A percentile compares a stretch with the other conserved stretches of the same genome.
Evolutionary conservation across 768 basidiomycete genomes (phyloP).

Genomic region (Mycena albidolilacea): DNA sequence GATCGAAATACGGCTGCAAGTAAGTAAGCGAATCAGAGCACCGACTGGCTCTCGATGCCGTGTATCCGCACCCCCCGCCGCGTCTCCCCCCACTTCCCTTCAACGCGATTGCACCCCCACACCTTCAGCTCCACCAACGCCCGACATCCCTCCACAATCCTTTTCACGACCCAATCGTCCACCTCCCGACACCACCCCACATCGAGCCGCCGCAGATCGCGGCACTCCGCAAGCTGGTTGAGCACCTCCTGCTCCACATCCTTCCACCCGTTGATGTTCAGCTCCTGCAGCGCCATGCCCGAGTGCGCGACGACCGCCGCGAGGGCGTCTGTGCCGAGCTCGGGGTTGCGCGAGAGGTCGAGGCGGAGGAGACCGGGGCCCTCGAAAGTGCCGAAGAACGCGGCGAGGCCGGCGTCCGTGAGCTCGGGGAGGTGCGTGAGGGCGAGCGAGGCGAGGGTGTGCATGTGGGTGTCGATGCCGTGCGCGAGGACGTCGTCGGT

Average conservation of each 20-base stretch:
- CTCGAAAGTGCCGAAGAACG: slow-evolving; percentile 76
- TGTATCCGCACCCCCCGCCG: slow-evolving; percentile 33
- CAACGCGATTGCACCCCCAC: slow-evolving; percentile 66
- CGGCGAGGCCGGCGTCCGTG: slow-evolving; percentile 78
- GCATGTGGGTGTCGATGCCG: slow-evolving; percentile 70
- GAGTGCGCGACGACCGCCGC: slow-evolving; percentile 78
- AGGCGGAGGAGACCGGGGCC: slow-evolving; percentile 65
- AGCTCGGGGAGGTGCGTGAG: slow-evolving; percentile 73
- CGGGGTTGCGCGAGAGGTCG: slow-evolving; percentile 76
- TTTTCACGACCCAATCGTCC: slow-evolving; percentile 87
- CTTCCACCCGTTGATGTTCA: slow-evolving; percentile 88
- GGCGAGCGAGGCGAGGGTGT: slow-evolving; percentile 64
- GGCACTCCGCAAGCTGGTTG: slow-evolving; percentile 50
- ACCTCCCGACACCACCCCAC: slow-evolving; percentile 88
- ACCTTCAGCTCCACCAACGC: slow-evolving; percentile 63
- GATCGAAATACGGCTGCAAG: no score
- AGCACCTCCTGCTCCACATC: slow-evolving; percentile 65
- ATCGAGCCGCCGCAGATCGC: slow-evolving; percentile 73
- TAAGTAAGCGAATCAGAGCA: slow-evolving; percentile 20
- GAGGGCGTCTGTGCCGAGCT: slow-evolving; percentile 69
- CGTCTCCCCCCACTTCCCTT: slow-evolving; percentile 36
- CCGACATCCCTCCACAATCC: slow-evolving; percentile 66
- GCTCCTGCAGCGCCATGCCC: slow-evolving; percentile 64
- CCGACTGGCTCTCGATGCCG: slow-evolving; percentile 37
- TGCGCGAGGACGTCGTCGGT: slow-evolving; percentile 71